Conservation (phyloP, 352 stramenopile genomes). For the Globisporangium parvum region DNA sequence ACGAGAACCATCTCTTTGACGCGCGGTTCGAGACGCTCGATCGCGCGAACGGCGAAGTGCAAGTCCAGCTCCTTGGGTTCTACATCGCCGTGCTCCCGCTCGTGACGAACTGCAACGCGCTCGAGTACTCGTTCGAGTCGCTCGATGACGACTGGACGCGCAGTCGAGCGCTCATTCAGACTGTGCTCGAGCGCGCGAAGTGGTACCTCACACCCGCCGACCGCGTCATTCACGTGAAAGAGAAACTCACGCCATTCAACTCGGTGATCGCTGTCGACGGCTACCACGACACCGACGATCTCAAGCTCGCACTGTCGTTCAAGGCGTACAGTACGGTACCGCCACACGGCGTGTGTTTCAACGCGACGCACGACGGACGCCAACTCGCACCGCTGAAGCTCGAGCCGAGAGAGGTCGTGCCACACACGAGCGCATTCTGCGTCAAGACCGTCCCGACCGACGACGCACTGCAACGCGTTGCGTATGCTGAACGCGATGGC, state of each 20-base stretch:
- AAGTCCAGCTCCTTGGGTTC: constrained; percentile 32
- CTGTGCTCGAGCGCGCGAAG: constrained; percentile 15
- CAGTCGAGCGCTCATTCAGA: constrained; percentile 20
- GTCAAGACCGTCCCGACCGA: constrained; percentile 24
- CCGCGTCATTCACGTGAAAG: constrained; percentile 24
- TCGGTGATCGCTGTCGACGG: constrained; percentile 19
- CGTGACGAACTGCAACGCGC: constrained; percentile 40
- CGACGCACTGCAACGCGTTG: constrained; percentile 23
- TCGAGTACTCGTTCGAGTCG: constrained; percentile 42
- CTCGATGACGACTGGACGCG: constrained; percentile 22
- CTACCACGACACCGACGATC: constrained; percentile 11
- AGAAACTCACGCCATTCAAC: constrained; percentile 27
- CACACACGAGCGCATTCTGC: constrained; percentile 21
- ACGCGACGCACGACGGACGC: constrained; percentile 7
- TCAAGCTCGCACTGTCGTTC: constrained; percentile 25
- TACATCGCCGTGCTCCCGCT: constrained; percentile 40
- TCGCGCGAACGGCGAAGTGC: constrained; percentile 16
- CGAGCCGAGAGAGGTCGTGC: not conserved
- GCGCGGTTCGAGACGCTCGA: constrained; percentile 28
- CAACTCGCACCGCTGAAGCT: constrained; percentile 15
- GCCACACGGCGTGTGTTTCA: constrained; percentile 27
- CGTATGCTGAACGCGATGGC: constrained; percentile 25
- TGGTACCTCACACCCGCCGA: constrained; percentile 28
- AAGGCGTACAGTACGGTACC: constrained; percentile 28
- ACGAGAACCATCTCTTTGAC: constrained; percentile 27